These are phyloP conservation scores for Dipodascus albidus DNA, from an alignment of 805 yeast genomes.

Conservation along the genomic window DNA sequence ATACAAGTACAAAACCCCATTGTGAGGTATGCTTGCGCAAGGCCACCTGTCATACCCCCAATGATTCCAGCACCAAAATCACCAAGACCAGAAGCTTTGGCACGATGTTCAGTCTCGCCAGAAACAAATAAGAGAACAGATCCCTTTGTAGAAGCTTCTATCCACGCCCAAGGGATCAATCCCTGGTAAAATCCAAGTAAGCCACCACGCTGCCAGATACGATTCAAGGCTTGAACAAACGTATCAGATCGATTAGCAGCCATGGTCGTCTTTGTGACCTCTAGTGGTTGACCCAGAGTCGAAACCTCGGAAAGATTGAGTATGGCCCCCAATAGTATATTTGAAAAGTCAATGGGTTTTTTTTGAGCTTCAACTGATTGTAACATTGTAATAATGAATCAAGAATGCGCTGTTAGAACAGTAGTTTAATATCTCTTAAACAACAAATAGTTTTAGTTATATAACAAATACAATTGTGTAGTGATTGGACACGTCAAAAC, in stretches of 20 bases:
- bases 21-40: conserved; percentile 91
- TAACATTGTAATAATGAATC: neutral
- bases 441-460: too few species aligned
- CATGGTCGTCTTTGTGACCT: conserved; percentile 94
- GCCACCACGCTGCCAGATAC: conserved; percentile 93
- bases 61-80: conserved; percentile 81
- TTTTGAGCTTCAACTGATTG: conserved; percentile 38
- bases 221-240: conserved; percentile 52
- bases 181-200: conserved; percentile 93
- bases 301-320: conserved; percentile 87
- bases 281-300: conserved; percentile 93
- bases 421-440: too few species aligned
- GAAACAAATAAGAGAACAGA: conserved; percentile 89
- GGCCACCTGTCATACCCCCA: conserved; percentile 94
- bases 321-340: conserved; percentile 88
- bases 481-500: too few species aligned
- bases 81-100: conserved; percentile 42
- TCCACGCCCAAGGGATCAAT: conserved; percentile 98
- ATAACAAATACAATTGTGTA: too few species aligned
- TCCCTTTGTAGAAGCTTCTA: conserved; percentile 98
- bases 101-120: conserved; percentile 79
- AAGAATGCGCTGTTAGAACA: neutral
- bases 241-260: conserved; percentile 82
- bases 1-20: conserved; percentile 98
- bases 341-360: conserved; percentile 80